A percentile compares a stretch with the other conserved stretches of the same genome.
These are phyloP conservation scores for Noccaea caerulescens DNA, from an alignment of 345 rosid genomes.

Conservation along the genomic window DNA sequence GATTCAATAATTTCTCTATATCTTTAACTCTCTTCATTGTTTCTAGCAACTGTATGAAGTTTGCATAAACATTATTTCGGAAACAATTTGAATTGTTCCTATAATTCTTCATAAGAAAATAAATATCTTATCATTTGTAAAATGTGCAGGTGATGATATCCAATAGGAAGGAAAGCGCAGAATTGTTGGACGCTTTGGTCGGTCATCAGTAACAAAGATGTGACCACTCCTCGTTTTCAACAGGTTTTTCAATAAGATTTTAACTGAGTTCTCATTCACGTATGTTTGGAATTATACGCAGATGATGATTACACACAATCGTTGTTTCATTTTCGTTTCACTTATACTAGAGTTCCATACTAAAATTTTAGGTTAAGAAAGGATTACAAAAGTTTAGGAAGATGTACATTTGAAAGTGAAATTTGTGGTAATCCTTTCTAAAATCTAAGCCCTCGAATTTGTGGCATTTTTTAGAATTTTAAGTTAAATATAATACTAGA, in stretches of 20 bases:
- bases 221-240: conserved; percentile 55
- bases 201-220: conserved; percentile 61
- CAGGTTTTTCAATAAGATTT: conserved; percentile 48
- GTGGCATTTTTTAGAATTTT: not conserved
- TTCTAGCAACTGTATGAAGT: no score
- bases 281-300: not conserved
- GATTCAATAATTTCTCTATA: no score
- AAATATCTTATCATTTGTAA: no score
- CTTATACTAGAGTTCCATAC: not conserved
- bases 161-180: conserved; percentile 81
- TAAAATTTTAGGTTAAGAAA: no score
- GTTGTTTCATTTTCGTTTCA: not conserved
- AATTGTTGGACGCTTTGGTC: conserved; percentile 73
- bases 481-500: no score
- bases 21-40: no score
- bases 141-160: conserved; percentile 72
- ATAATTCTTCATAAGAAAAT: not conserved
- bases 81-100: not conserved
- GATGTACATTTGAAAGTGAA: no score
- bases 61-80: not conserved
- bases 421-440: no score
- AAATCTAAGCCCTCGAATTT: no score
- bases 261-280: not conserved
- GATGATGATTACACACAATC: not conserved
- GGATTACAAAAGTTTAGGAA: no score